Evolutionary conservation across 1,284 basidiomycete genomes (phyloP).

Genomic region (Pholiota adiposa): DNA sequence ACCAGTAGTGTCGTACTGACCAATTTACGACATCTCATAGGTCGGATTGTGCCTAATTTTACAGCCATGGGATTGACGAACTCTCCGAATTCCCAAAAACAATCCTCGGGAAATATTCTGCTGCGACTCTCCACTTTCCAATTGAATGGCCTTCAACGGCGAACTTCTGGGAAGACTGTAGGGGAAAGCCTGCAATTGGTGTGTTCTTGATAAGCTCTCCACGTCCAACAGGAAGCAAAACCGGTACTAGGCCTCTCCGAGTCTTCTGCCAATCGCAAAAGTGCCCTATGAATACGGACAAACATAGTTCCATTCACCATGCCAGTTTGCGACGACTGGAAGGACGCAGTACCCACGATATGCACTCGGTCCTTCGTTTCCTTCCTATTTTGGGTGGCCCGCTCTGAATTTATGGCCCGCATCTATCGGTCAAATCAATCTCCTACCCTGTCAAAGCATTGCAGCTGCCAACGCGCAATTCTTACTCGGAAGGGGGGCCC

Average conservation of each 20-base stretch:
- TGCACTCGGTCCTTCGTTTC: neutral
- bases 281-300: neutral
- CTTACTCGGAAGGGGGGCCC: neutral
- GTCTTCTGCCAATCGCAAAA: neutral
- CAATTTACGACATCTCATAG: no score
- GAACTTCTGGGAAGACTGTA: no score
- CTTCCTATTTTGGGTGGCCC: neutral
- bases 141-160: no score
- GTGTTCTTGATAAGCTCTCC: neutral
- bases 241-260: neutral
- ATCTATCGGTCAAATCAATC: neutral
- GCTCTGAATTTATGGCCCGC: neutral
- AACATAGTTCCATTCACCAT: neutral
- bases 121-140: neutral
- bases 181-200: no score
- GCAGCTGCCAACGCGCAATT: slow-evolving; percentile 5
- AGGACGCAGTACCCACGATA: neutral
- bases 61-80: no score
- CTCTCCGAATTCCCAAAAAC: no score
- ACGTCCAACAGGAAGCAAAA: neutral
- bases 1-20: no score
- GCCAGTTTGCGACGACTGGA: neutral
- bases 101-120: neutral
- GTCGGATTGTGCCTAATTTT: no score
- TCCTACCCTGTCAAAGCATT: slow-evolving; percentile 3